phyloP scores from a whole-genome alignment of 2,329 filamentous ascomycete genomes.

The Leptographium lundbergii region DNA sequence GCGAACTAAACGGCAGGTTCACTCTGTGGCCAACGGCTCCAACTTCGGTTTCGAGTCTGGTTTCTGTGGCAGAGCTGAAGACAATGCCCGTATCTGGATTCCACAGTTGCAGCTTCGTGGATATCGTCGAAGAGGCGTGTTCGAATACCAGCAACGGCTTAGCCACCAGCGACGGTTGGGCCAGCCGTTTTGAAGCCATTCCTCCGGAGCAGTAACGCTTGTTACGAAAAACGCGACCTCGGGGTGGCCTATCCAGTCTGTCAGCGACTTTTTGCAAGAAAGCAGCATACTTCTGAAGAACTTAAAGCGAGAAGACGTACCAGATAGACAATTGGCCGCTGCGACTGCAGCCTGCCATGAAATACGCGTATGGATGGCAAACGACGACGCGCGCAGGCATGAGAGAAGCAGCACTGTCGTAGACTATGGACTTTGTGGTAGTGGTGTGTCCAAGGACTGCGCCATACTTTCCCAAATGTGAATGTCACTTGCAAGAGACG shows the following conservation, averaged over 20 bases:
- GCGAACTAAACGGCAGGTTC: neutral
- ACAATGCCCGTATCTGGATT: constrained; percentile 24
- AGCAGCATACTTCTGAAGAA: too few relatives aligned
- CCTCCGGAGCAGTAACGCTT: neutral
- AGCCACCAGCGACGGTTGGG: neutral
- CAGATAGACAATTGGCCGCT: too few relatives aligned
- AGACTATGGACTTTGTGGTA: neutral
- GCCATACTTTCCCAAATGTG: constrained; percentile 5
- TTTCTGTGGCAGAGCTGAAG: constrained; percentile 14
- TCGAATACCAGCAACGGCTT: too few relatives aligned
- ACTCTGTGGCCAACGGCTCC: neutral
- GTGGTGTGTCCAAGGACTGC: neutral
- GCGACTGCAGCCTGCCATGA: neutral
- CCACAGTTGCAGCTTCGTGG: constrained; percentile 20
- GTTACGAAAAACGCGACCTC: neutral
- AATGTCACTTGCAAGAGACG: neutral
- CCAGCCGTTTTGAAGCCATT: neutral
- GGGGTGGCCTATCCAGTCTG: too few relatives aligned
- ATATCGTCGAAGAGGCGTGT: neutral
- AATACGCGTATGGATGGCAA: neutral
- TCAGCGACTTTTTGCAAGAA: too few relatives aligned
- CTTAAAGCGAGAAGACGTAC: neutral
- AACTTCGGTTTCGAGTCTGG: neutral
- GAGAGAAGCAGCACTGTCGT: neutral
- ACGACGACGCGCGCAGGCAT: neutral